These are phyloP conservation scores for Cryptococcus maquisensis DNA, from an alignment of 1,284 basidiomycete genomes.

Conservation along the genomic window DNA sequence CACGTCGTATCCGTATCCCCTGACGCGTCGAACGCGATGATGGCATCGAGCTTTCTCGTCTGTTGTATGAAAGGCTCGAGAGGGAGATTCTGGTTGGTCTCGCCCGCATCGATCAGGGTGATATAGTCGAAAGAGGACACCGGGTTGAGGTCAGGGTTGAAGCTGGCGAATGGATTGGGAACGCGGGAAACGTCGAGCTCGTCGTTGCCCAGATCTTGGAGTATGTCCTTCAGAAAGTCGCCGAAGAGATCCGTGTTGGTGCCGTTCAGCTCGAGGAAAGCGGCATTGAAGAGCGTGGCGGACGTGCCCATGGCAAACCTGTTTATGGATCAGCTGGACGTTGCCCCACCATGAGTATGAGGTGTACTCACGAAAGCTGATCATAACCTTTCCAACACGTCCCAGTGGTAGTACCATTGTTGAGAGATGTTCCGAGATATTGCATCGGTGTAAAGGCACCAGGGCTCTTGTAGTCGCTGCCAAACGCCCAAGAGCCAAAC, in stretches of 20 bases:
- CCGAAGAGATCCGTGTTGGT: constrained; percentile 39
- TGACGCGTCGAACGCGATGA: constrained; percentile 55
- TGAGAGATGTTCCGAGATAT: constrained; percentile 44
- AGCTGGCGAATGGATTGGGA: constrained; percentile 50
- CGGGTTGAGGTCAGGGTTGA: constrained; percentile 40
- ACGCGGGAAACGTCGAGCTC: constrained; percentile 50
- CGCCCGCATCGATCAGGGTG: constrained; percentile 52
- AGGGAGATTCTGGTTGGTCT: constrained; percentile 53
- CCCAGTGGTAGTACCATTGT: constrained; percentile 38
- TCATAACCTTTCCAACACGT: constrained; percentile 48
- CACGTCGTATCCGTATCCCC: constrained; percentile 53
- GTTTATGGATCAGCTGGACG: neutral
- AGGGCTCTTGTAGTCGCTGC: constrained; percentile 25
- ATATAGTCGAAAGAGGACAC: constrained; percentile 38
- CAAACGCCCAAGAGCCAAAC: constrained; percentile 52
- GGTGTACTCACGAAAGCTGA: constrained; percentile 42
- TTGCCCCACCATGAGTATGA: neutral
- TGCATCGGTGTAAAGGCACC: constrained; percentile 46
- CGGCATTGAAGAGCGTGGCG: constrained; percentile 45
- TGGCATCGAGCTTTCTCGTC: constrained; percentile 51
- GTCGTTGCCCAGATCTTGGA: constrained; percentile 30
- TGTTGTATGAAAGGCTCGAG: constrained; percentile 54
- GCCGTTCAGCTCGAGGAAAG: constrained; percentile 30
- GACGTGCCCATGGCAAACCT: constrained; percentile 51
- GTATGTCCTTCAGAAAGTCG: constrained; percentile 24